phyloP scores from a whole-genome alignment of 2,329 filamentous ascomycete species.

The Trichophyton verrucosum region DNA sequence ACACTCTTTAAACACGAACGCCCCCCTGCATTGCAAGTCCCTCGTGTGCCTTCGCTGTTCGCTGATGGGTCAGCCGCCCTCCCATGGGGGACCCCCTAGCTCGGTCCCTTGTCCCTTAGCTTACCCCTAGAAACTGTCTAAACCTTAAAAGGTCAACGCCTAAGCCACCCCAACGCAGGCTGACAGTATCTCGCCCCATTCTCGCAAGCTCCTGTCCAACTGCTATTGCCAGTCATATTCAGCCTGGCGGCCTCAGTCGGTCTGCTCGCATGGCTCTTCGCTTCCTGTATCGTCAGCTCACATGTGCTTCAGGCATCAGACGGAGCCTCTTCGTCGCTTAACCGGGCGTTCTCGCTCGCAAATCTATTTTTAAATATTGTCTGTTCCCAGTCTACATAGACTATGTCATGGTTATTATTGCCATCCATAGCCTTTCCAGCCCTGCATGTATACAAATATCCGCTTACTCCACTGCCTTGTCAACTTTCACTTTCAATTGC shows the following conservation, averaged over 20 bases:
- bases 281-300: background rate
- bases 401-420: background rate
- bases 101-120: background rate
- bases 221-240: background rate
- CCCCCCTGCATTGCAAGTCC: background rate
- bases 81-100: background rate
- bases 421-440: background rate
- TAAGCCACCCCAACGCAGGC: background rate
- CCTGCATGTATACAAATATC: background rate
- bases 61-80: background rate
- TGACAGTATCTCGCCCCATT: background rate
- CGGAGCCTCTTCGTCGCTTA: background rate
- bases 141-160: background rate
- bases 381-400: background rate
- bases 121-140: background rate
- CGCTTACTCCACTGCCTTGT: background rate
- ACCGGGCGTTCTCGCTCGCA: background rate
- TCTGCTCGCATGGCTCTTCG: background rate
- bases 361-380: background rate
- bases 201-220: background rate
- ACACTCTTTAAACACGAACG: background rate
- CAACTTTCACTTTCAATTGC: background rate
- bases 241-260: background rate
- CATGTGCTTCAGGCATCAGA: background rate
- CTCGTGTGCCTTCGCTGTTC: background rate